Base-by-base conservation (phyloP, 371 early-diverging fungal species). In the Thermomucor indicae-seudaticae region DNA sequence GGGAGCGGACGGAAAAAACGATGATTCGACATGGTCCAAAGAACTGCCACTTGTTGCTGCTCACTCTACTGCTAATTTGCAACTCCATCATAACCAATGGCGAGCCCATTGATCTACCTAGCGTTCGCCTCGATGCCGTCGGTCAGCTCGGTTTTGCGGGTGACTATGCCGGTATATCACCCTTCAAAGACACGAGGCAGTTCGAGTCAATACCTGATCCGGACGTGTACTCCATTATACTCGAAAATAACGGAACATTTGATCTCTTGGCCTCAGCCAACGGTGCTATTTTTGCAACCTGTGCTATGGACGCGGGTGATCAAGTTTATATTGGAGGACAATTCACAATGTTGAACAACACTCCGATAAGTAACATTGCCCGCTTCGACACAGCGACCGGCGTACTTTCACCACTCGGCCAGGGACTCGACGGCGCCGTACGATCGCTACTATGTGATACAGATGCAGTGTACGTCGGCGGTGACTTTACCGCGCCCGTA, bases 371-470 rank as follows among this genome's bases (percentile, higher is more conserved):
- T 19, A 62, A 80, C 37, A 84, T 85, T 31, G 75, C 70, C 3
- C 66, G 72, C 23, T 80, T 73, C 28, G 70, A 85, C 52, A 65
- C 69, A 2, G 50, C 44, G 12, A 51, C 64, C 52, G 64, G 40
- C 37, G 70, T 55, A 16, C 72, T 76, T 55, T 58, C 46, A 7
- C 45, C 72, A 5, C 67, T 90, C 54, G 57, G 57, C 5, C 75
- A 80, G 53, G 90, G 90, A 11, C 61, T 90, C 8, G 79, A 88
- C 60, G 88, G 86, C 0, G 65, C 84, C 2, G 87, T 90, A 8
- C 62, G 63, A 23, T 57, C 80, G 12, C 61, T 90, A 25, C 67
- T 70, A 41, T 90, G 90, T 51, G 84, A 85, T 32, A 49, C 55
- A 0, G 35, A 44, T 6, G 60, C 64, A 6, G 67, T 84, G 10